Percentiles rank a stretch among this genome's conserved stretches.
These are phyloP conservation scores for Oleoguttula mirabilis DNA, from an alignment of 495 filamentous ascomycete genomes.

Conservation along the genomic window DNA sequence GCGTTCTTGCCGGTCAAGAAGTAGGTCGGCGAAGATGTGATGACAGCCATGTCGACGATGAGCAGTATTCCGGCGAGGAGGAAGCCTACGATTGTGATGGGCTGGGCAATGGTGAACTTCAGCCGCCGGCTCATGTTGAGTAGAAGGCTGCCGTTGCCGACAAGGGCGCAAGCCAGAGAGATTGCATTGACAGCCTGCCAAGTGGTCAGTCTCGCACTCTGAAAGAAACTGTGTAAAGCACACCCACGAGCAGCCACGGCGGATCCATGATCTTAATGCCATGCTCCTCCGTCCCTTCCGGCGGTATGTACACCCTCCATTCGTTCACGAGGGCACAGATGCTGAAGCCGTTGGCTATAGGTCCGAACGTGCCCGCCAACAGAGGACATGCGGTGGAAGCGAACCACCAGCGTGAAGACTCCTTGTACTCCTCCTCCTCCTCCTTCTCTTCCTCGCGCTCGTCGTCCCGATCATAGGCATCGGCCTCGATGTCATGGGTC, in stretches of 20 bases:
- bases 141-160: slow-evolving; percentile 60
- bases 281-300: slow-evolving; percentile 35
- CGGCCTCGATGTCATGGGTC: slow-evolving; percentile 2
- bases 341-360: slow-evolving; percentile 71
- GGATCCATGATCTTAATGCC: slow-evolving; percentile 53
- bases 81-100: slow-evolving; percentile 54
- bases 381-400: slow-evolving; percentile 71
- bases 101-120: slow-evolving; percentile 45
- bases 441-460: slow-evolving; percentile 8
- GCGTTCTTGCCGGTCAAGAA: slow-evolving; percentile 4
- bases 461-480: background rate
- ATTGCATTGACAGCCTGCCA: slow-evolving; percentile 53
- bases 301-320: slow-evolving; percentile 56
- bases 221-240: too few relatives aligned
- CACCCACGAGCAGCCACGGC: slow-evolving; percentile 33
- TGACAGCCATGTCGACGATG: slow-evolving; percentile 46
- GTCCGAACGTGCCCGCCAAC: slow-evolving; percentile 71
- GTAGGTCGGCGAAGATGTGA: slow-evolving; percentile 23
- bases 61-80: slow-evolving; percentile 58
- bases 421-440: background rate
- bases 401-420: slow-evolving; percentile 67
- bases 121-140: slow-evolving; percentile 59
- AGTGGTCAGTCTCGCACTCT: too few relatives aligned
- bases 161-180: slow-evolving; percentile 56
- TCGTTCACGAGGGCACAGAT: slow-evolving; percentile 62